These are phyloP conservation scores for Trichophyton benhamiae DNA, from an alignment of 2,329 filamentous ascomycete genomes.

Conservation along the genomic window DNA sequence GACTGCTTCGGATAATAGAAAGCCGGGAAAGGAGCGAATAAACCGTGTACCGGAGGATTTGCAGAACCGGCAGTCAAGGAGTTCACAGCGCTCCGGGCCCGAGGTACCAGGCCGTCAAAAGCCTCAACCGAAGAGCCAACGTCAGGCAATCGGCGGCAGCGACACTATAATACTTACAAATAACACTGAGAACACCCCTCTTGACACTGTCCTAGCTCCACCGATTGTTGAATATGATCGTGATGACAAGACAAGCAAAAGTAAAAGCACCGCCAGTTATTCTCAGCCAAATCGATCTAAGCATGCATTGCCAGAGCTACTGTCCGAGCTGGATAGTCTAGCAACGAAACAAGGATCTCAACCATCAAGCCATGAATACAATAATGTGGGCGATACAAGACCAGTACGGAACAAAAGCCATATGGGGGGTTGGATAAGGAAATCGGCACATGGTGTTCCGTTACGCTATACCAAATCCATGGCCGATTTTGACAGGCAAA, in stretches of 20 bases:
- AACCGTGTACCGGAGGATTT: background rate
- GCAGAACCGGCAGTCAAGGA: background rate
- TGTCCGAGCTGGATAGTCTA: background rate
- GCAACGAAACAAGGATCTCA: background rate
- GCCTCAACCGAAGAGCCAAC: background rate
- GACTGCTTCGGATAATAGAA: background rate
- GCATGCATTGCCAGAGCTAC: background rate
- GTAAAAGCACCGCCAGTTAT: background rate
- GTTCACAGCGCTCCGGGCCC: background rate
- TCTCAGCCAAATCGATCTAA: background rate
- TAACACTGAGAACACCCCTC: background rate
- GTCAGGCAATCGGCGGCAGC: background rate
- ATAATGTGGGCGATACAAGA: too few species aligned
- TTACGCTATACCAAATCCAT: background rate
- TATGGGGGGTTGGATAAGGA: background rate
- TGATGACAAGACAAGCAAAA: background rate
- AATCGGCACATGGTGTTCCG: background rate
- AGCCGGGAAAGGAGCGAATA: conserved; percentile 6
- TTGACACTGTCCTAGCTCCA: background rate
- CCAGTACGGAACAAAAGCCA: background rate
- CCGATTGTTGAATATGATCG: background rate
- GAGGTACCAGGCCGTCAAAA: background rate
- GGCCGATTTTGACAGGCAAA: background rate
- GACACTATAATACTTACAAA: background rate
- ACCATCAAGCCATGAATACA: background rate